Base-by-base conservation (phyloP, 148 eudicot species). In the Vaccinium macrocarpon region DNA sequence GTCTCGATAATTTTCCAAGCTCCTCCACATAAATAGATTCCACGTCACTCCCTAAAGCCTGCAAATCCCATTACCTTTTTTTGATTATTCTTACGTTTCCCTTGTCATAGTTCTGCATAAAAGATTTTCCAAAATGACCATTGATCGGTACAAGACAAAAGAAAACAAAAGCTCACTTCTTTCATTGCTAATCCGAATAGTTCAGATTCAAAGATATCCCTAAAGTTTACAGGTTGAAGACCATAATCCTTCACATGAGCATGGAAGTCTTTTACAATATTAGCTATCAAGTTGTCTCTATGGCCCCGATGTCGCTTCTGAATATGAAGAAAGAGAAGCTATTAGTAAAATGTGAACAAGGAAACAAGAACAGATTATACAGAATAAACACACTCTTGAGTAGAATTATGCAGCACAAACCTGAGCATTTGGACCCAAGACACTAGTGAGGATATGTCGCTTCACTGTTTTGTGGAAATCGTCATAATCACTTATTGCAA, bases 361-460 rank as follows among this genome's bases (percentile, higher is more conserved):
- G 4, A 8, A 8, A 83, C 14, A 68, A 19, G 10, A 57, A 8
- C 78, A 32, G 7, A 72, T 27, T 29, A 71, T 32, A 71, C 75
- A 14, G 12, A 38, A 32, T 64, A 72, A 1, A 72, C 38, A 38
- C n/a, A 16, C n/a, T 68, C 38, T 68, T 38, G 19, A 19, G 82
- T 76, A 73, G 38, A 73, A 68, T 74, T 51, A 74, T 32, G 46
- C 8, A 42, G 64, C 35, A 82, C 87, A 79, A 87, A 96, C 99
- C 98, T 88, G 98, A 82, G 99, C 99, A 88, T 86, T 90, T 64
- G 98, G 83, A 52, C 99, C 97, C 82, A 96, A 89, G 42, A 92
- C 87, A 82, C 88, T 82, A 21, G 91, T 84, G 76, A 96, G 87
- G 79, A 93, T 72, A 75, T 90, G 84, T 74, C 84, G 84, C 86